Percentiles rank a stretch among this genome's conserved stretches.
phyloP scores from a whole-genome alignment of 2,329 filamentous ascomycete species.

The Cladosporium cucumerinum region DNA sequence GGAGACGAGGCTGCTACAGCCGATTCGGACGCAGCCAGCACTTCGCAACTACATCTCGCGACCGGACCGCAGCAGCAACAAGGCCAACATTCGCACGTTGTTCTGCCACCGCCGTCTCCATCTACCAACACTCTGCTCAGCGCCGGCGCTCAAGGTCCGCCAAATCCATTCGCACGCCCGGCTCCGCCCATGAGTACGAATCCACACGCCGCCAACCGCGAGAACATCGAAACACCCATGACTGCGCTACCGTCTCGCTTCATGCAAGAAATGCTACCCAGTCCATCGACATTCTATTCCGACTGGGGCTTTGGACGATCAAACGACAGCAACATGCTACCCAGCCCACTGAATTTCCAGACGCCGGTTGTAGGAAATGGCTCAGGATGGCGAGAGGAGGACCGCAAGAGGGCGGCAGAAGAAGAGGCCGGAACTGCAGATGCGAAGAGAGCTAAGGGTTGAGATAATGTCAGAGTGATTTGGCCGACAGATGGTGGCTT shows the following conservation, averaged over 20 bases:
- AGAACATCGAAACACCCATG: constrained; percentile 74
- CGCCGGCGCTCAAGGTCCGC: constrained; percentile 85
- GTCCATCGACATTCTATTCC: constrained; percentile 86
- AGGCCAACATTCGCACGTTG: constrained; percentile 53
- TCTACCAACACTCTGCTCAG: constrained; percentile 82
- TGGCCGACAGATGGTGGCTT: not conserved
- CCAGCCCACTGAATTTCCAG: constrained; percentile 87
- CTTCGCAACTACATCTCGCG: constrained; percentile 58
- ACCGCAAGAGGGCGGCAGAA: constrained; percentile 35
- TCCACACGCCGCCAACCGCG: constrained; percentile 35
- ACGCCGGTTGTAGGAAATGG: constrained; percentile 61
- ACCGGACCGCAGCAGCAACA: constrained; percentile 35
- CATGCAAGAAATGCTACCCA: constrained; percentile 81
- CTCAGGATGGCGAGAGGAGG: constrained; percentile 44
- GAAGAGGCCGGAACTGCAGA: constrained; percentile 20
- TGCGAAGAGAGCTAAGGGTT: constrained; percentile 19
- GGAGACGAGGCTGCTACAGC: constrained; percentile 69
- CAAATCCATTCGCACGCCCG: constrained; percentile 91
- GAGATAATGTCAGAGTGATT: not conserved
- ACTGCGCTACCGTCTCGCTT: constrained; percentile 90
- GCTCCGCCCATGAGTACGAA: constrained; percentile 64
- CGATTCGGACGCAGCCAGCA: constrained; percentile 59
- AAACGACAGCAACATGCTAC: constrained; percentile 77
- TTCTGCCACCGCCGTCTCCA: constrained; percentile 88
- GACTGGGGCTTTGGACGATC: constrained; percentile 74